Conservation (phyloP, 179 eudicot species). For the Vitellaria paradoxa region DNA sequence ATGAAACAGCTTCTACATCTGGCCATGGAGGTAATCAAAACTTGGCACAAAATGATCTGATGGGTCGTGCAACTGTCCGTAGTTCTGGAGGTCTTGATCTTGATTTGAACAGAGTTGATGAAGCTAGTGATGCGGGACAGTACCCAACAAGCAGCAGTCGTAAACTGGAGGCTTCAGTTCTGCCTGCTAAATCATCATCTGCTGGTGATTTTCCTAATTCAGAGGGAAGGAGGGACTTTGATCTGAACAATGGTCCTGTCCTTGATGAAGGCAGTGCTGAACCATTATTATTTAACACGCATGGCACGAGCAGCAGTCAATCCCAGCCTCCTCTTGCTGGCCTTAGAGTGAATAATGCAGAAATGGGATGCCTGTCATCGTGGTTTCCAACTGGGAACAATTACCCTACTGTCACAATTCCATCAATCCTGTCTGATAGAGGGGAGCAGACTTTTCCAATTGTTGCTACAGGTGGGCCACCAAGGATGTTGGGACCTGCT, state of each 20-base stretch:
- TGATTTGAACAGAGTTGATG: constrained; percentile 79
- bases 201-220: constrained; percentile 30
- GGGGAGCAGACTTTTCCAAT: constrained; percentile 55
- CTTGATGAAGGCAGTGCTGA: constrained; percentile 53
- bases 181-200: constrained; percentile 27
- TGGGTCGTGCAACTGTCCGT: constrained; percentile 20
- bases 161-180: constrained; percentile 28
- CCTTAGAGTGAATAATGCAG: constrained; percentile 47
- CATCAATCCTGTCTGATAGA: constrained; percentile 56
- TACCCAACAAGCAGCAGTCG: constrained; percentile 25
- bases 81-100: constrained; percentile 65
- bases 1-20: constrained; percentile 26
- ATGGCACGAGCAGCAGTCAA: constrained; percentile 26
- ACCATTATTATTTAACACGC: constrained; percentile 28
- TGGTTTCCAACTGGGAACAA: constrained; percentile 64
- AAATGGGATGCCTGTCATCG: constrained; percentile 42
- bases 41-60: constrained; percentile 3
- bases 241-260: constrained; percentile 82
- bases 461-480: constrained; percentile 43
- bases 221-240: constrained; percentile 65
- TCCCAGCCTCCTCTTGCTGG: constrained; percentile 36
- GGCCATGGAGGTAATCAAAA: constrained; percentile 22
- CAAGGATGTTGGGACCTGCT: constrained; percentile 45
- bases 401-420: constrained; percentile 46
- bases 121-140: constrained; percentile 49